Evolutionary conservation across 2,329 filamentous ascomycete genomes (phyloP).

Genomic region (Exserohilum rostratum): DNA sequence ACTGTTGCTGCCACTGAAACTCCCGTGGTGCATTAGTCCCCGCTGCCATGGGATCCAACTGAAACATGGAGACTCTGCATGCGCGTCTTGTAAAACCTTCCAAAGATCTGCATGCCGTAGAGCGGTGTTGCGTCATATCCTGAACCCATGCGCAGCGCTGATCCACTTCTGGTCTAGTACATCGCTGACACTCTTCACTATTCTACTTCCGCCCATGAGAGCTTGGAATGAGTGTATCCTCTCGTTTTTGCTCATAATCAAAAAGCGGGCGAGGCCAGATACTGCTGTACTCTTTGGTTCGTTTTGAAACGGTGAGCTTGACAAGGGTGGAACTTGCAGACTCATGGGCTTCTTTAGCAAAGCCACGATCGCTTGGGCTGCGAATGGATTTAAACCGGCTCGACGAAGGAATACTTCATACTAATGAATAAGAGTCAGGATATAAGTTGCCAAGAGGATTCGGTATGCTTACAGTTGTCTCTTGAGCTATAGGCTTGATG

Average conservation of each 20-base stretch:
- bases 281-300: slow-evolving; percentile 7
- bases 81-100: neutral
- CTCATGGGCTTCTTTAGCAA: slow-evolving; percentile 34
- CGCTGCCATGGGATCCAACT: neutral
- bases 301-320: slow-evolving; percentile 5
- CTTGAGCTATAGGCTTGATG: slow-evolving; percentile 57
- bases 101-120: neutral
- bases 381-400: slow-evolving; percentile 72
- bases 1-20: neutral
- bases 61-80: neutral
- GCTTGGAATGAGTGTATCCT: slow-evolving; percentile 58
- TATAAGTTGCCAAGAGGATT: neutral
- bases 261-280: slow-evolving; percentile 60
- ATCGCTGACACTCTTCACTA: slow-evolving; percentile 60
- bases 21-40: neutral
- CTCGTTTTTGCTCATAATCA: slow-evolving; percentile 61
- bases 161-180: slow-evolving; percentile 60
- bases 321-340: slow-evolving; percentile 8
- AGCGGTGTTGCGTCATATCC: slow-evolving; percentile 14
- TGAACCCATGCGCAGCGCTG: slow-evolving; percentile 44
- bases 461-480: slow-evolving; percentile 55
- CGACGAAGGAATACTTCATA: slow-evolving; percentile 72
- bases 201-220: slow-evolving; percentile 60
- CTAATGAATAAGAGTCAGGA: slow-evolving; percentile 7
- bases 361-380: slow-evolving; percentile 68